A percentile compares a stretch with the other conserved stretches of the same genome.
Conservation (phyloP, 2,329 filamentous ascomycete genomes). For the Cercospora sp. region DNA sequence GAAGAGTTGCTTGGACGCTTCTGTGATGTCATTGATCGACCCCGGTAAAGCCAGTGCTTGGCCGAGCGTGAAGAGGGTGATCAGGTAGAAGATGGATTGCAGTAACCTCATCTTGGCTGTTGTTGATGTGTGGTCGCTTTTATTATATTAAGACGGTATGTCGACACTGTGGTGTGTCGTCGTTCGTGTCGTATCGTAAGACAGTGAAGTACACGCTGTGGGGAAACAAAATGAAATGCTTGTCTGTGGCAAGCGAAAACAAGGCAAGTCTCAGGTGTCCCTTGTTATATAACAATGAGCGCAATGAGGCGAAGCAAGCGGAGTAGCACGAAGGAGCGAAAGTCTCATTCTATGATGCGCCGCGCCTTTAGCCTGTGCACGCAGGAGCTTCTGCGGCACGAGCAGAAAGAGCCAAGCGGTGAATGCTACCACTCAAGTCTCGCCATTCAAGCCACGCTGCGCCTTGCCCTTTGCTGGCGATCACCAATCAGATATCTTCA, state of each 20-base stretch:
- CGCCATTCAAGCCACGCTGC: constrained; percentile 10
- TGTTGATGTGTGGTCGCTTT: background rate
- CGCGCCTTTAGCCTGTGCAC: background rate
- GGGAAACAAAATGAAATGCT: background rate
- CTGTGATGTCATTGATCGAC: constrained; percentile 39
- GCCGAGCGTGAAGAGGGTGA: constrained; percentile 36
- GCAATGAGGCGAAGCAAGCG: background rate
- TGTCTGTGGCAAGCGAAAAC: background rate
- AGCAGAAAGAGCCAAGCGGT: background rate
- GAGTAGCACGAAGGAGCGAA: background rate
- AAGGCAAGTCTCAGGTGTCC: background rate
- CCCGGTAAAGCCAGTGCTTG: constrained; percentile 37
- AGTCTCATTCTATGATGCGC: background rate
- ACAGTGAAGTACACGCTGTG: background rate
- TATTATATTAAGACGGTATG: background rate
- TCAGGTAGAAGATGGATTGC: constrained; percentile 34
- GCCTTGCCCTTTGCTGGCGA: background rate
- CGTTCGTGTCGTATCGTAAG: background rate
- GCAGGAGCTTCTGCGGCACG: background rate
- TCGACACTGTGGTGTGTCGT: background rate
- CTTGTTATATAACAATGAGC: background rate
- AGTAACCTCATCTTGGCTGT: constrained; percentile 34
- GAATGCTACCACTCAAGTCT: background rate
- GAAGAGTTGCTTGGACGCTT: constrained; percentile 34
- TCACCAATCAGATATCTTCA: background rate